Evolutionary conservation across 805 yeast species (phyloP), one percentile per base, ranked within the genome.

Genomic region (Vanderwaltozyma tropicalis): DNA sequence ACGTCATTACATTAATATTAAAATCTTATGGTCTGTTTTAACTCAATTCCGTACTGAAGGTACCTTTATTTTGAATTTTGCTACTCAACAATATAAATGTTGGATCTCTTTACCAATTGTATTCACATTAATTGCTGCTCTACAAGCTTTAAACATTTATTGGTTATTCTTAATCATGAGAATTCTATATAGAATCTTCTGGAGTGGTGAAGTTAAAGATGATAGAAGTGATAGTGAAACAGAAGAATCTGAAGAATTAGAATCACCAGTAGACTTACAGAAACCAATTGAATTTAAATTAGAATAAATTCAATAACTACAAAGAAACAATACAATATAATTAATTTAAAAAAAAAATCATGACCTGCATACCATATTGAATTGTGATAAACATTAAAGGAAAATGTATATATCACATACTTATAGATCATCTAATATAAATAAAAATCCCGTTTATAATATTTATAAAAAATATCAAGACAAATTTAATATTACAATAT

Each of bases 61-160:
- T 28, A 78, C 79, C 39, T 87, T 69, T 62, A 72, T 71, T 40
- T 68, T 92, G 49, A 76, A 86, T 67, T 92, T 85, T 77, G 83
- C 72, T 11, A 78, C 92, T 22, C 89, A 88, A 61, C 96, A 92
- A 61, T 92, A 89, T 67, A 92, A 92, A 63, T 92, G 97, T 64
- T 86, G 86, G 81, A 84, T 92, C 47, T 80, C 97, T 18, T 94
- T 85, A 64, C 83, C 85, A 38, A 87, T 92, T 57, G 88, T 89
- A 3, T 88, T 92, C 53, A 60, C 63, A 17, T 71, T 92, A 53
- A 72, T 92, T 42, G 67, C 72, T 37, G 88, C 92, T 1, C 69
- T 92, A 46, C 97, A 92, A 60, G 51, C 85, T 39, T 86, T 92
- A 40, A 92, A 92, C 55, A 49, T 74, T 16, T 92, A 83, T 64